A percentile compares a stretch with the other conserved stretches of the same genome.
Conservation (phyloP, 2,329 filamentous ascomycete genomes). For the Fusarium setosum region DNA sequence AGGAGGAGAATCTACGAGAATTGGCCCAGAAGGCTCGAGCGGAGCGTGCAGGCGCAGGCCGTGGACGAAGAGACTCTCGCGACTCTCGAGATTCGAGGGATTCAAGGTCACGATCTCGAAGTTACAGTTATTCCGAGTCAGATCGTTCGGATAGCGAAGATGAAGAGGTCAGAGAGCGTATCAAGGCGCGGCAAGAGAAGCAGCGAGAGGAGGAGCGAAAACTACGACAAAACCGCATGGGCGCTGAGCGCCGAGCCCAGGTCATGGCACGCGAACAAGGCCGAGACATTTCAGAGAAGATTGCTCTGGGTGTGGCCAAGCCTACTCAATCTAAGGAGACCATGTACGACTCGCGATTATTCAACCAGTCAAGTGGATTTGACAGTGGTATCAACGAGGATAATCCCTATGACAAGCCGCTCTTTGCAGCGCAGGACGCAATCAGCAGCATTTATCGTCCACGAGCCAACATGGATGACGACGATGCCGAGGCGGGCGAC, state of each 20-base stretch:
- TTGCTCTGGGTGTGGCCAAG: constrained; percentile 93
- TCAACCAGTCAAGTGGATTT: constrained; percentile 94
- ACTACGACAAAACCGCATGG: constrained; percentile 94
- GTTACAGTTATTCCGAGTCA: constrained; percentile 65
- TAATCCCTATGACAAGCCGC: constrained; percentile 94
- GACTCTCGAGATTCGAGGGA: constrained; percentile 54
- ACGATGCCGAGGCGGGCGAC: constrained; percentile 83
- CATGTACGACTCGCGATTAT: constrained; percentile 97
- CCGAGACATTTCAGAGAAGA: constrained; percentile 96
- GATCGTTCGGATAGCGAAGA: constrained; percentile 68
- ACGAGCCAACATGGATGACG: constrained; percentile 78
- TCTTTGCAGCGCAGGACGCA: constrained; percentile 95
- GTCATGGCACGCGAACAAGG: constrained; percentile 96
- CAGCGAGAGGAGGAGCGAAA: constrained; percentile 88
- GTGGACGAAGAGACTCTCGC: constrained; percentile 53
- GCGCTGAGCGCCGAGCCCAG: constrained; percentile 89
- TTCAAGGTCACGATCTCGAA: constrained; percentile 56
- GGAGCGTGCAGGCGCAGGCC: constrained; percentile 71
- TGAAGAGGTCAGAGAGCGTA: constrained; percentile 78
- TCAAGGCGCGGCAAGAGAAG: constrained; percentile 80
- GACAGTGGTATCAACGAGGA: constrained; percentile 96
- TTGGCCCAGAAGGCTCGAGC: constrained; percentile 93
- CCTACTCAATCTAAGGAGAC: constrained; percentile 91
- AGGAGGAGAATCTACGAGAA: constrained; percentile 90
- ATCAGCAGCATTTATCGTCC: constrained; percentile 95